These are phyloP conservation scores for Xylaria sp. DNA, from an alignment of 2,329 filamentous ascomycete species.

Conservation along the genomic window DNA sequence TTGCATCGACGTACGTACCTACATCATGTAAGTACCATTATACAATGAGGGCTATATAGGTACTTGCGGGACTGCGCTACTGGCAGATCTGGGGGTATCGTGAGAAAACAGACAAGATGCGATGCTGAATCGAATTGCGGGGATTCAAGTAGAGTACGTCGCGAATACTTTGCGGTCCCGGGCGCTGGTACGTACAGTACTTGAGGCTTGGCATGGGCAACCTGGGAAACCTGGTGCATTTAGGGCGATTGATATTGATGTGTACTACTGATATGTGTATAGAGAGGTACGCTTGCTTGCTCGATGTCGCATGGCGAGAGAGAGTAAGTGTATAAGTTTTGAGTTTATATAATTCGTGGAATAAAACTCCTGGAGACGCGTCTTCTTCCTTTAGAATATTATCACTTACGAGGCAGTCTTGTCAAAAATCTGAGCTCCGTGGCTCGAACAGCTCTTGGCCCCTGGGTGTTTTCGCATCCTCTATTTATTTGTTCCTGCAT, in stretches of 20 bases:
- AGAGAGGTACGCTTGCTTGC: no score
- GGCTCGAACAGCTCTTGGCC: not conserved
- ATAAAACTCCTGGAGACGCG: not conserved
- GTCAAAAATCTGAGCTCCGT: not conserved
- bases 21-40: conserved; percentile 25
- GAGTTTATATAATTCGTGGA: not conserved
- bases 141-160: conserved; percentile 40
- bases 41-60: conserved; percentile 41
- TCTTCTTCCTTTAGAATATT: not conserved
- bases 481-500: not conserved
- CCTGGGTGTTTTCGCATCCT: not conserved
- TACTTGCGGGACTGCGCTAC: conserved; percentile 44
- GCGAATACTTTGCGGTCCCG: conserved; percentile 38
- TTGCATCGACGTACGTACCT: conserved; percentile 17
- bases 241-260: not conserved
- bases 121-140: conserved; percentile 42
- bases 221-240: conserved; percentile 7
- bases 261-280: not conserved
- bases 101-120: conserved; percentile 25
- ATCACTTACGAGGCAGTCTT: not conserved
- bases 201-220: conserved; percentile 39
- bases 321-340: not conserved
- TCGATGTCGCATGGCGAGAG: no score
- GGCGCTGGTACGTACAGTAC: conserved; percentile 21
- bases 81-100: conserved; percentile 42